These are phyloP conservation scores for Fusarium sororula DNA, from an alignment of 2,329 filamentous ascomycete species.

Conservation along the genomic window DNA sequence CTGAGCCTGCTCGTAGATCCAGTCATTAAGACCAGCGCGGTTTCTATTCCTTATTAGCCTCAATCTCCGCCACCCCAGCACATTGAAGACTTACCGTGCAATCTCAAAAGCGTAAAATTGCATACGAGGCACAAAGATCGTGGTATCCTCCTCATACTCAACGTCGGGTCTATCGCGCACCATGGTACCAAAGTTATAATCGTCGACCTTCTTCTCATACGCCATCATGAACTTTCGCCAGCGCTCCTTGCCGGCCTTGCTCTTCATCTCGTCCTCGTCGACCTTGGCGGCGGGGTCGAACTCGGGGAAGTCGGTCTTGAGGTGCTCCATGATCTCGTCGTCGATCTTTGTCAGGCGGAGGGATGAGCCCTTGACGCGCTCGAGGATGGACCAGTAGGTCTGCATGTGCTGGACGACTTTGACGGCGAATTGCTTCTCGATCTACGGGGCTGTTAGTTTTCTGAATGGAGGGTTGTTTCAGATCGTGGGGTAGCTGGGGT, in stretches of 20 bases:
- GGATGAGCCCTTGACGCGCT: slow-evolving; percentile 87
- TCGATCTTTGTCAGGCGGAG: slow-evolving; percentile 93
- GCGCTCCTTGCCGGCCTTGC: slow-evolving; percentile 89
- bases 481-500: slow-evolving; percentile 3
- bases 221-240: slow-evolving; percentile 95
- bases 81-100: slow-evolving; percentile 46
- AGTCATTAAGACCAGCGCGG: slow-evolving; percentile 89
- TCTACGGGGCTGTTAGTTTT: slow-evolving; percentile 60
- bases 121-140: slow-evolving; percentile 79
- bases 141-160: slow-evolving; percentile 89
- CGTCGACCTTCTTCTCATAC: slow-evolving; percentile 94
- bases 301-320: slow-evolving; percentile 88
- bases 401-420: slow-evolving; percentile 97
- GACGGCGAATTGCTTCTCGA: slow-evolving; percentile 99
- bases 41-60: slow-evolving; percentile 68
- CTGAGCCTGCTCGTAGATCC: slow-evolving; percentile 89
- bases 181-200: slow-evolving; percentile 98
- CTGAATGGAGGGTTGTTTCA: background rate
- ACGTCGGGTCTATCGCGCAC: slow-evolving; percentile 78
- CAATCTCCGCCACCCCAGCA: accelerated
- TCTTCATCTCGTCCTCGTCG: slow-evolving; percentile 97
- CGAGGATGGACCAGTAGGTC: slow-evolving; percentile 96
- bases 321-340: slow-evolving; percentile 92
- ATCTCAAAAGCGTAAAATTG: slow-evolving; percentile 66
- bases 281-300: slow-evolving; percentile 85